Percentiles rank a stretch among this genome's conserved stretches.
Conservation (phyloP, 1,284 basidiomycete species). For the Cryptococcus hybrid region DNA sequence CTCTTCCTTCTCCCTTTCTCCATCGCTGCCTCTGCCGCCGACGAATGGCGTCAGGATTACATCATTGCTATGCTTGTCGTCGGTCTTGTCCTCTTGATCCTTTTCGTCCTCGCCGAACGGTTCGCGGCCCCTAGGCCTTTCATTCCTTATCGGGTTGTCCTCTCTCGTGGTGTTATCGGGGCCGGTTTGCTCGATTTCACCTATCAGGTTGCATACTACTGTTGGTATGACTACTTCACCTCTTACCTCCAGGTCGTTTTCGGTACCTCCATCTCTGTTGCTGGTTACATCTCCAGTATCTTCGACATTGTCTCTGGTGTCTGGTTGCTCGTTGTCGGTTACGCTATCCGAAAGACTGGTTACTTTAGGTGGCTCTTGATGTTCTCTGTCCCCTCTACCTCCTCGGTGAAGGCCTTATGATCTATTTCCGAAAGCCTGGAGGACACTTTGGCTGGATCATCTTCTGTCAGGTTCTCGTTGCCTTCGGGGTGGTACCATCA, state of each 20-base stretch:
- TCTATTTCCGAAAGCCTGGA: slow-evolving; percentile 45
- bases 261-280: slow-evolving; percentile 39
- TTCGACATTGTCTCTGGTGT: slow-evolving; percentile 48
- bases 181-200: slow-evolving; percentile 42
- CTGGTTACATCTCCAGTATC: slow-evolving; percentile 46
- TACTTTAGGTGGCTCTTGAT: slow-evolving; percentile 46
- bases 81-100: slow-evolving; percentile 41
- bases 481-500: slow-evolving; percentile 49
- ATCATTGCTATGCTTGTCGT: slow-evolving; percentile 51
- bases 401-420: slow-evolving; percentile 49
- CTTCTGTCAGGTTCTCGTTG: slow-evolving; percentile 49
- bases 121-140: slow-evolving; percentile 37
- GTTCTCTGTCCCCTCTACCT: slow-evolving; percentile 29
- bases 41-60: slow-evolving; percentile 35
- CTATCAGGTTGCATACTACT: slow-evolving; percentile 47
- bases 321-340: slow-evolving; percentile 41
- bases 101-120: slow-evolving; percentile 44
- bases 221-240: slow-evolving; percentile 40
- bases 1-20: slow-evolving; percentile 50
- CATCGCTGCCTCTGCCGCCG: slow-evolving; percentile 33
- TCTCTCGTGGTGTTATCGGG: slow-evolving; percentile 44
- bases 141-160: slow-evolving; percentile 46
- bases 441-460: slow-evolving; percentile 26
- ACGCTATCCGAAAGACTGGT: slow-evolving; percentile 43
- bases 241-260: slow-evolving; percentile 46